phyloP scores from a whole-genome alignment of 2,329 filamentous ascomycete species.

The Phoma herbarum region DNA sequence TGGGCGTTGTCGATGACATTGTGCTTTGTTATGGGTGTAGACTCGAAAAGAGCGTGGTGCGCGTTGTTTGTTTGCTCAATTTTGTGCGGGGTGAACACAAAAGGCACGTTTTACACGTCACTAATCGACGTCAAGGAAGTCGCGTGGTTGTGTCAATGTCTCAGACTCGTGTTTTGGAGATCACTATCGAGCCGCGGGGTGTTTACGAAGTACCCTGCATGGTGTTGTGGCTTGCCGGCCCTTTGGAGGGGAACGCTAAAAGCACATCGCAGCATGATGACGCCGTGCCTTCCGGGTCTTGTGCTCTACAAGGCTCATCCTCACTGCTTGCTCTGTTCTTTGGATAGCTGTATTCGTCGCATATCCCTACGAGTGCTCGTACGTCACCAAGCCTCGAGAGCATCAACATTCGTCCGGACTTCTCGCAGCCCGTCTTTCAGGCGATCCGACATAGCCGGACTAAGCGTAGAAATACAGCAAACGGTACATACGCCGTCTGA shows the following conservation, averaged over 20 bases:
- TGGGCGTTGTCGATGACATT: conserved; percentile 40
- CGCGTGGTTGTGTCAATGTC: conserved; percentile 4
- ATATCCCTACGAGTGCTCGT: neutral
- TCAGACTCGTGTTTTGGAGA: conserved; percentile 3
- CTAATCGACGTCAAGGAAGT: neutral
- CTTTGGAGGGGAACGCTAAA: conserved; percentile 2
- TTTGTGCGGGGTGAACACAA: neutral
- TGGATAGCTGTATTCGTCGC: conserved; percentile 2
- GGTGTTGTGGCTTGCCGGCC: conserved; percentile 10
- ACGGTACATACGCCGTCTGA: conserved; percentile 19
- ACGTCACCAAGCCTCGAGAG: neutral
- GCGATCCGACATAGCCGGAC: conserved; percentile 21
- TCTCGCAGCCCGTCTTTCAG: conserved; percentile 6
- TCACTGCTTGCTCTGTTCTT: neutral
- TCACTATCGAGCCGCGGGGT: conserved; percentile 4
- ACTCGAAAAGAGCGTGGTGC: neutral
- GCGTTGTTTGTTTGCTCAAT: neutral
- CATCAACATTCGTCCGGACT: conserved; percentile 5
- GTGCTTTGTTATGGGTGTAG: neutral
- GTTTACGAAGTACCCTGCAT: conserved; percentile 10
- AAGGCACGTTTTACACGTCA: neutral
- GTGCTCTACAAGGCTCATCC: conserved; percentile 3
- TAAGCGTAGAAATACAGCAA: conserved; percentile 15
- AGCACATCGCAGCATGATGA: conserved; percentile 16
- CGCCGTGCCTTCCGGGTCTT: conserved; percentile 9